Evolutionary conservation across 2,329 filamentous ascomycete genomes (phyloP), one percentile per base, ranked within the genome.

Genomic region (Ophiosphaerella narmari): DNA sequence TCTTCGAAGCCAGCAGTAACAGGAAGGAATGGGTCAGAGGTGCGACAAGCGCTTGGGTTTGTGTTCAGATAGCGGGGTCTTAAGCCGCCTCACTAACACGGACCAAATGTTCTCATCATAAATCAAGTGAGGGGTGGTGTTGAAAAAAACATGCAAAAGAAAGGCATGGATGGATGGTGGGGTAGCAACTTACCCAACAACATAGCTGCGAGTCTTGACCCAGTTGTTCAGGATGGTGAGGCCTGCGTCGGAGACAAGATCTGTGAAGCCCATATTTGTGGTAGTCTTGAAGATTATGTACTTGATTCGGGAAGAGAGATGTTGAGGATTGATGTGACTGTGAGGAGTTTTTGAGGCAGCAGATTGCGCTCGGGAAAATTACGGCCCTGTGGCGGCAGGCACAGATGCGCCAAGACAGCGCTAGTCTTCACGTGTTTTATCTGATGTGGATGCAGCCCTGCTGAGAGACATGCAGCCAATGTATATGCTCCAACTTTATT

Each of bases 61-160:
- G 80, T 90, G 89, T 83, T 90, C 90, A 88, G 83, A 74, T 80
- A 78, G 85, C 86, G 88, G 89, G 81, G 88, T 92, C 89, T 93
- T 93, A 89, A 91, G 83, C 85, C 88, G 86, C 86, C 87, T 93
- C 88, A 84, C 90, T 86, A 93, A 94, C 89, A 93, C 89, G 89
- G 90, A 93, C 90, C 88, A 92, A 92, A 86, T 81, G 81, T 82
- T 88, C 82, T 92, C 89, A 91, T 92, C 89, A 88, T 82, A 60
- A 59, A 74, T 63, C 60, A 61, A 58, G 56, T 52, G 51, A 62
- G 57, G 57, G 51, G 58, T 59, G 57, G 48, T 53, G 54, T 62
- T 50, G 61, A 53, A 52, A 54, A 48, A 53, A 50, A 55, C 50
- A 48, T 43, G 45, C 38, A 42, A 43, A 51, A 46, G 47, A 48